Evolutionary conservation across 1,284 basidiomycete genomes (phyloP), one percentile per base, ranked within the genome.

Genomic region (Moesziomyces parantarcticus): DNA sequence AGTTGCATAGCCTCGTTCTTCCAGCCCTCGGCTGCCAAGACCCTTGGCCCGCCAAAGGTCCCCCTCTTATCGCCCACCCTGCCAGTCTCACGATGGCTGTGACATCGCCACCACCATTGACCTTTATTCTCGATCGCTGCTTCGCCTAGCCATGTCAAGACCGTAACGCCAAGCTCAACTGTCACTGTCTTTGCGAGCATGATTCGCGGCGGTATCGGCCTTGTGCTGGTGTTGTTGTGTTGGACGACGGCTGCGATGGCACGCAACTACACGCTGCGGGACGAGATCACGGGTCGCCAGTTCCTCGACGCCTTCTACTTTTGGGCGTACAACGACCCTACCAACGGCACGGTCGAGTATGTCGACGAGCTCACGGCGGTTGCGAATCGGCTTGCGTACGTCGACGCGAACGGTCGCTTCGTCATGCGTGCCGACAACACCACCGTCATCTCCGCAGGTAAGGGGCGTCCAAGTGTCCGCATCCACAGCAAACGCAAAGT

Each of bases 401-500:
- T 76, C 32, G 60, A 78, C 36, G 26, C 54, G 20, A 51, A 42
- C 4, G 60, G 60, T 3, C 55, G 56, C 16, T 78, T 78, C 44
- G 65, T 76, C 10, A 62, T 78, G 40, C 63, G 56, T 16, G 76
- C 75, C 29, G 76, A 78, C 57, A 75, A 68, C 32, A 71, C 52
- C 3, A 49, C 48, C 0, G 36, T 64, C n/a, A n/a, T 64, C 2
- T 45, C 60, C 34, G 9, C 50, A 11, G 59, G 53, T n/a, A 23
- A 50, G 21, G 64, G 60, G 13, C 70, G 76, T 23, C 55, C 49
- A 14, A 66, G 66, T 25, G 65, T 76, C 0, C 66, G 76, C 3
- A 46, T 76, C 22, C 76, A 77, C 47, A 71, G 70, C 47, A 68
- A 70, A 2, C 47, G 64, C 18, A 21, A 53, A 47, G 61, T 76